Percentiles rank a stretch among this genome's conserved stretches.
Conservation (phyloP, 1,284 basidiomycete genomes). For the Leccinum fallax region DNA sequence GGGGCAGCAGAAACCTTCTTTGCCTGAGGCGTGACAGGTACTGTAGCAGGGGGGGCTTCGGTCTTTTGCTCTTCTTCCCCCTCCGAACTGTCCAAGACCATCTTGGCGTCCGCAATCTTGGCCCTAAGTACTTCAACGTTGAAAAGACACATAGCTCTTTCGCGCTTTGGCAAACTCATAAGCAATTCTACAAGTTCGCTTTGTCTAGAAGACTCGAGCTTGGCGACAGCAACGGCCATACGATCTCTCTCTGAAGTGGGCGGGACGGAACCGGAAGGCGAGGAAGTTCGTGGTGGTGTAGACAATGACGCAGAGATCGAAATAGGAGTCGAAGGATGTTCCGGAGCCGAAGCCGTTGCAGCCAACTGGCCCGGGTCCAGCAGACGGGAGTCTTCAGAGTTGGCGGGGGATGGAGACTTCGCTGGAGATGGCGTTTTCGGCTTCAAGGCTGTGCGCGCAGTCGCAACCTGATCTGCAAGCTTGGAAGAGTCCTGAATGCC, state of each 20-base stretch:
- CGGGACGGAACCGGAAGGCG: constrained; percentile 74
- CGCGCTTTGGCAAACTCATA: constrained; percentile 84
- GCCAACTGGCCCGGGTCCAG: constrained; percentile 61
- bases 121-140: constrained; percentile 77
- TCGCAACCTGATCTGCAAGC: constrained; percentile 63
- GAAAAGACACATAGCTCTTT: constrained; percentile 88
- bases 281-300: constrained; percentile 79
- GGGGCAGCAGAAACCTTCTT: constrained; percentile 50
- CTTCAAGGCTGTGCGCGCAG: constrained; percentile 44
- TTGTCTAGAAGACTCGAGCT: constrained; percentile 57
- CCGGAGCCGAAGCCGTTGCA: constrained; percentile 78
- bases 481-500: constrained; percentile 70
- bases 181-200: constrained; percentile 75
- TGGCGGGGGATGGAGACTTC: constrained; percentile 49
- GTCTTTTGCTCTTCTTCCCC: constrained; percentile 48
- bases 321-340: constrained; percentile 80
- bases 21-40: constrained; percentile 61
- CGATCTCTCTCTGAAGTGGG: constrained; percentile 75
- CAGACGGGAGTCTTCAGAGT: constrained; percentile 65
- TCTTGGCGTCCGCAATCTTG: constrained; percentile 82
- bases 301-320: constrained; percentile 71
- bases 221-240: constrained; percentile 66
- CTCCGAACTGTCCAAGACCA: constrained; percentile 74
- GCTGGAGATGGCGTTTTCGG: constrained; percentile 46
- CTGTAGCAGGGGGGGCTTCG: constrained; percentile 20